A percentile compares a stretch with the other conserved stretches of the same genome.
phyloP scores from a whole-genome alignment of 2,329 filamentous ascomycete species.

The Xylaria sp. region DNA sequence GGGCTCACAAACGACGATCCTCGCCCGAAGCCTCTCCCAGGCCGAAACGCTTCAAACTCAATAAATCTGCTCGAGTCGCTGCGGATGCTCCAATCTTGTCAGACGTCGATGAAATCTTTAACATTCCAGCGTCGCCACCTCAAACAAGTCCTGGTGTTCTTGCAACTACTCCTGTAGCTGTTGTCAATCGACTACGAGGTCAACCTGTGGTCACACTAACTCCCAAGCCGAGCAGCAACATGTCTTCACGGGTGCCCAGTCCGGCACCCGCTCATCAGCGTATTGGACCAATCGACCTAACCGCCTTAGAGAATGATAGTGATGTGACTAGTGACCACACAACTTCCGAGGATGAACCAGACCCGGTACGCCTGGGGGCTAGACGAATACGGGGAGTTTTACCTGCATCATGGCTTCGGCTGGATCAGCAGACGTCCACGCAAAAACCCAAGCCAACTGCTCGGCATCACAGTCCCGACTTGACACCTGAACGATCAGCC shows the following conservation, averaged over 20 bases:
- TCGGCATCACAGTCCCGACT: conserved; percentile 41
- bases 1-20: conserved; percentile 33
- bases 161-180: conserved; percentile 30
- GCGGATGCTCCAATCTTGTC: conserved; percentile 25
- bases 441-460: conserved; percentile 40
- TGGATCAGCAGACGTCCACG: conserved; percentile 56
- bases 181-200: conserved; percentile 18
- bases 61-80: conserved; percentile 14
- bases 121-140: conserved; percentile 48
- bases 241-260: conserved; percentile 36
- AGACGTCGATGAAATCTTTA: conserved; percentile 40
- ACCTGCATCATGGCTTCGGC: conserved; percentile 69
- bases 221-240: conserved; percentile 39
- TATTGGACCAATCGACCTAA: conserved; percentile 37
- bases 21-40: conserved; percentile 39
- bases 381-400: conserved; percentile 64
- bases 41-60: conserved; percentile 32
- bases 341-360: conserved; percentile 49
- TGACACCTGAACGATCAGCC: conserved; percentile 46
- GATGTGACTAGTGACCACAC: conserved; percentile 19
- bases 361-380: conserved; percentile 36
- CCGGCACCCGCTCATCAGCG: conserved; percentile 33
- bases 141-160: conserved; percentile 44
- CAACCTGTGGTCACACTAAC: conserved; percentile 28
- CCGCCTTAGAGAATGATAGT: conserved; percentile 22